Base-by-base conservation (phyloP, 306 rosid genomes). In the Inga leiocalycina region DNA sequence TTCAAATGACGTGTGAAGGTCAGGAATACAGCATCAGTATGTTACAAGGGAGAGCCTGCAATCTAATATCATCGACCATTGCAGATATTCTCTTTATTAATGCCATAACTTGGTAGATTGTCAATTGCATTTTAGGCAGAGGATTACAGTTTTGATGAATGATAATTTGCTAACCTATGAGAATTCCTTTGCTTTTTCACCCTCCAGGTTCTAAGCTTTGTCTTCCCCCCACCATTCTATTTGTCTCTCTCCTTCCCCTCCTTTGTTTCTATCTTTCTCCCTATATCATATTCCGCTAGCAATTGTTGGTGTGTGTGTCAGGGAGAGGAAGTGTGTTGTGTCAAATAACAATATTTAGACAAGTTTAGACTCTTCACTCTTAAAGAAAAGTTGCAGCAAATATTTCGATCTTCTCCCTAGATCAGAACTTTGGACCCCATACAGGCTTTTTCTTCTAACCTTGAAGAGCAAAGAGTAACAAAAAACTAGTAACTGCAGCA, bases 31-130 rank as follows among this genome's bases (percentile, higher is more conserved):
- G 39, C 43, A 48, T 70, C 57, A 24, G 41, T 46, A 41, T 62
- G 66, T 68, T 19, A 43, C 22, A 80, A 72, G 57, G 24, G 3
- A 72, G 72, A 35, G 17, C 16, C 54, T 65, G 34, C 35, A 84
- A 72, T 56, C 35, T 22, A 43, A 79, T 61, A 34, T 54, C 41
- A 69, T 74, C 27, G 12, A 24, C 35, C 46, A 77, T 35, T 22
- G 48, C 45, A 83, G 32, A 70, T 44, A 70, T 51, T 65, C 54
- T 22, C 19, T 44, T 39, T 70, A 48, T 70, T 70, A 45, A 24
- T 9, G 10, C 39, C 76, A 24, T 32, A 24, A 45, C 39, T 7
- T 45, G 39, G 12, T 13, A 45, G 39, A 45, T 24, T 22, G 39
- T 44, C 54, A 72, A 72, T 72, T 5, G 41, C 24, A 44, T 22